Conservation (phyloP, 352 stramenopile species). For the Globisporangium parvum region DNA sequence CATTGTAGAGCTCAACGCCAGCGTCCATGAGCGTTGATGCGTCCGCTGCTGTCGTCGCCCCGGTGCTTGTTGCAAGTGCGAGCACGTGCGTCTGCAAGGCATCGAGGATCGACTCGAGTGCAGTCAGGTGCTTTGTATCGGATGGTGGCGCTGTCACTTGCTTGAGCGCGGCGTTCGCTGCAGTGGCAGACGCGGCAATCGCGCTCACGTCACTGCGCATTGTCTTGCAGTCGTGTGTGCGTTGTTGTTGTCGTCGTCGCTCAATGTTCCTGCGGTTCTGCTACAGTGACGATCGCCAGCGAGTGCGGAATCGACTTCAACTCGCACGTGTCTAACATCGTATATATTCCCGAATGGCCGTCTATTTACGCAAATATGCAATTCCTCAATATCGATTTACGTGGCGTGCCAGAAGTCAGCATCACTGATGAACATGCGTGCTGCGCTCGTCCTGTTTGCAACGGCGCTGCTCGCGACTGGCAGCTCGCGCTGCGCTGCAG, state of each 20-base stretch:
- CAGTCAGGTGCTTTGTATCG: constrained; percentile 2
- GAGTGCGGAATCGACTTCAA: not conserved
- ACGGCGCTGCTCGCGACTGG: constrained; percentile 19
- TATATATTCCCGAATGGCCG: no score
- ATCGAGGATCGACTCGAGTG: constrained; percentile 9
- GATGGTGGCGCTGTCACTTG: not conserved
- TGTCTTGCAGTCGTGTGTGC: not conserved
- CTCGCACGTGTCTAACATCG: no score
- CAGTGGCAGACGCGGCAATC: not conserved
- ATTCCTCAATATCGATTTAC: not conserved
- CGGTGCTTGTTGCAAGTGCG: constrained; percentile 15
- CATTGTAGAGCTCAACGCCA: constrained; percentile 69
- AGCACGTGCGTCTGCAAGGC: constrained; percentile 26
- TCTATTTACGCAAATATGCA: no score
- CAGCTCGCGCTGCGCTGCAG: constrained; percentile 24
- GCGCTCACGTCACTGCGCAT: not conserved
- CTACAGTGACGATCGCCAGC: not conserved
- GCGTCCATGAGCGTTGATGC: constrained; percentile 39
- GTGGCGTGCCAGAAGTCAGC: not conserved
- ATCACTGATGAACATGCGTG: constrained; percentile 5
- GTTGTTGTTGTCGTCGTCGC: no score
- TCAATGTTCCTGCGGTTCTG: no score
- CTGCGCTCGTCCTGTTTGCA: constrained; percentile 9
- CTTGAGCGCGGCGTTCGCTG: constrained; percentile 8
- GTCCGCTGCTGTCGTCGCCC: constrained; percentile 20